Percentiles rank a stretch among this genome's conserved stretches.
These are phyloP conservation scores for Coprinopsis marcescibilis DNA, from an alignment of 768 basidiomycete species.

Conservation along the genomic window DNA sequence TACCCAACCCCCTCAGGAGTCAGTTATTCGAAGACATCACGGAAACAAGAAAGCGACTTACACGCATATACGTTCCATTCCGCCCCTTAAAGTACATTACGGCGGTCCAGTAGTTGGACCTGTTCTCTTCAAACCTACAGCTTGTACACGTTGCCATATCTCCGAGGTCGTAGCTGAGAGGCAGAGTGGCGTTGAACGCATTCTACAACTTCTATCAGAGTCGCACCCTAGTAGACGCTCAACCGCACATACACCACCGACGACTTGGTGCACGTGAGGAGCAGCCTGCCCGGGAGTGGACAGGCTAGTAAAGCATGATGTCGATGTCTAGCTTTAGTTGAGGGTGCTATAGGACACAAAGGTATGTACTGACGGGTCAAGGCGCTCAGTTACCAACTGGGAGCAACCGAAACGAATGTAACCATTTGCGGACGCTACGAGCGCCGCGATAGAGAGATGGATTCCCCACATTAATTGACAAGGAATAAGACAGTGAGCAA, in stretches of 20 bases:
- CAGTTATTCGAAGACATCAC: not conserved
- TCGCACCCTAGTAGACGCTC: not conserved
- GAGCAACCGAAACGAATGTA: conserved; percentile 2
- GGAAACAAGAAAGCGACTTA: not conserved
- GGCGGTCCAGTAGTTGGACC: conserved; percentile 10
- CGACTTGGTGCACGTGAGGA: conserved; percentile 8
- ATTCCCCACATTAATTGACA: conserved; percentile 3
- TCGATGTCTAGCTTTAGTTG: no score
- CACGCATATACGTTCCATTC: conserved; percentile 3
- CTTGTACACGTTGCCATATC: not conserved
- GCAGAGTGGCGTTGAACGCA: conserved; percentile 7
- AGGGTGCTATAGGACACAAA: not conserved
- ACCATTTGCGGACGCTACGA: conserved; percentile 6
- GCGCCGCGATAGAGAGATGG: conserved; percentile 7
- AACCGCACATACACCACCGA: not conserved
- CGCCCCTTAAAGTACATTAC: conserved; percentile 3
- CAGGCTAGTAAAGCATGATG: not conserved
- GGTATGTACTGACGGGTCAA: conserved; percentile 5
- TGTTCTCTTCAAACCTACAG: conserved; percentile 6
- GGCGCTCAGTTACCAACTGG: conserved; percentile 7
- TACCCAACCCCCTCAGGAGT: not conserved
- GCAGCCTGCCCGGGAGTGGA: conserved; percentile 8
- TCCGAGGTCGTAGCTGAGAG: conserved; percentile 1
- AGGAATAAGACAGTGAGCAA: not conserved
- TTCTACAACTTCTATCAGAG: not conserved